These are phyloP conservation scores for Graphilbum fragrans DNA, from an alignment of 2,329 filamentous ascomycete species.

Conservation along the genomic window DNA sequence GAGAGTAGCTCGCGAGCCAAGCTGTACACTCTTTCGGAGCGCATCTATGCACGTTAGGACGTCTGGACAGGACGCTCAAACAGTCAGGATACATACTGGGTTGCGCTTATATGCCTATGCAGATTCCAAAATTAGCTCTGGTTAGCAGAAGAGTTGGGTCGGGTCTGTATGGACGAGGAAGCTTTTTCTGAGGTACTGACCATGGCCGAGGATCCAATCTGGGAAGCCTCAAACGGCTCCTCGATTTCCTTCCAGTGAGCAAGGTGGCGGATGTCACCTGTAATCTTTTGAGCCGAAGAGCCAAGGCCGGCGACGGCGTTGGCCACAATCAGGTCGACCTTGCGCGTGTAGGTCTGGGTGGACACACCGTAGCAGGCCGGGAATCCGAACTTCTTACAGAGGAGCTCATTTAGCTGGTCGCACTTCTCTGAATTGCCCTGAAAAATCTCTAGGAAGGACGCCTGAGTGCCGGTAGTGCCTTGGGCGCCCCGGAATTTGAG, in stretches of 20 bases:
- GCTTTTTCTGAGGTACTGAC: no score
- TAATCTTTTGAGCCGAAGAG: slow-evolving; percentile 34
- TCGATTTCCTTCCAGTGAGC: slow-evolving; percentile 62
- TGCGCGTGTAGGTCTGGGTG: slow-evolving; percentile 51
- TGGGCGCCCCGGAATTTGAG: slow-evolving; percentile 66
- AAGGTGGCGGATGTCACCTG: slow-evolving; percentile 22
- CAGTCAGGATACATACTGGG: no score
- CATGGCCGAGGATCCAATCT: slow-evolving; percentile 58
- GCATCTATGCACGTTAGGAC: no score
- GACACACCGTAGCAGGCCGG: slow-evolving; percentile 44
- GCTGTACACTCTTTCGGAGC: no score
- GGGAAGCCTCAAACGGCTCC: slow-evolving; percentile 69
- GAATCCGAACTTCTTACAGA: slow-evolving; percentile 46
- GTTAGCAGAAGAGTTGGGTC: no score
- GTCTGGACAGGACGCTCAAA: no score
- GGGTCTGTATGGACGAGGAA: no score
- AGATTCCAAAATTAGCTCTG: no score
- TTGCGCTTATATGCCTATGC: neutral
- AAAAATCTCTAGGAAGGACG: slow-evolving; percentile 33
- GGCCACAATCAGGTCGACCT: slow-evolving; percentile 69
- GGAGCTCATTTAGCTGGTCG: slow-evolving; percentile 40
- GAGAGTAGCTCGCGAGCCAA: no score
- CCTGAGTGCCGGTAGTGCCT: slow-evolving; percentile 10
- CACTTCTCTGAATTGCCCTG: slow-evolving; percentile 34
- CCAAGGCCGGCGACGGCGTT: slow-evolving; percentile 73